Evolutionary conservation across 345 rosid genomes (phyloP), one percentile per base, ranked within the genome.

Genomic region (Salix brachista): DNA sequence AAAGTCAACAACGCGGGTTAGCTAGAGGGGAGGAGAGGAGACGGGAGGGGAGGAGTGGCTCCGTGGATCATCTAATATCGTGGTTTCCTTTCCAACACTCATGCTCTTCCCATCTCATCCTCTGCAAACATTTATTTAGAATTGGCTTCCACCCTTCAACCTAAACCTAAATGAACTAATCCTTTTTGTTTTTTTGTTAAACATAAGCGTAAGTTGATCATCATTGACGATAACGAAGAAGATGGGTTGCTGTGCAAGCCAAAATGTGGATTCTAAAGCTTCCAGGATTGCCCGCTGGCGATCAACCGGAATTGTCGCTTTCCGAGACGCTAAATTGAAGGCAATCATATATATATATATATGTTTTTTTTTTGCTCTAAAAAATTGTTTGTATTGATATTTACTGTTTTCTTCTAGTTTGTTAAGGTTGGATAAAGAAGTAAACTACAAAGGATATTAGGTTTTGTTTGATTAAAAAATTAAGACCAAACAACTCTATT

Each of bases 291-390:
- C 94, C 4, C 88, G 97, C 25, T 93, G 99, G 99, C 93, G 97
- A 82, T 89, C 97, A 65, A 93, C 99, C 32, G 99, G 99, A 82
- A 93, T 95, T 80, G 94, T 95, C 72, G 93, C 93, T 34, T 80
- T 95, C 36, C 97, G 99, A 41, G 97, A 95, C 82, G 77, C 96
- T 74, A 95, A 91, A 90, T 86, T 95, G 87, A 95, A 93, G 97
- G 99, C 80, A 83, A 78, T 58, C 41, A 13, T 34, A 3, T 23
- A n/a, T 16, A 3, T 37, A 66, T 32, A 11, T 67, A 8, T 5
- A 34, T 34, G 56, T n/a, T 58, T 42, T 60, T 16, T 36, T 11
- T 36, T 32, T 69, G 46, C 12, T 77, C 21, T 52, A 3, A 32
- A 30, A 17, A 46, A 46, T 7, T 11, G 16, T 2, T 62, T 18